Conservation (phyloP, 768 basidiomycete species). For the Trametes cingulata region DNA sequence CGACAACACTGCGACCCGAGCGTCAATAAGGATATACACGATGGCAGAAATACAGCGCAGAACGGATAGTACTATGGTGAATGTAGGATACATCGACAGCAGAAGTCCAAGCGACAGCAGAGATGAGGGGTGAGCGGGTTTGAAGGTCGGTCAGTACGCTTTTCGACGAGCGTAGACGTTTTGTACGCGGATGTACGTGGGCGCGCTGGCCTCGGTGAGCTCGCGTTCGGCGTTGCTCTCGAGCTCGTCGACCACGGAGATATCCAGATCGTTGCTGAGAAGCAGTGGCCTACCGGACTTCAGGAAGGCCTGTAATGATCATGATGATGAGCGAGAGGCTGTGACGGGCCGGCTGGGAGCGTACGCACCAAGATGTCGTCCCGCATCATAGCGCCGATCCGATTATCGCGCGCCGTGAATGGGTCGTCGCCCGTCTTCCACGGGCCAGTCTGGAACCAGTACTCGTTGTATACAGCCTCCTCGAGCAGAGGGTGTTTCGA, state of each 20-base stretch:
- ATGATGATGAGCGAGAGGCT: too few relatives aligned
- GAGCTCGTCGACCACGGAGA: constrained; percentile 53
- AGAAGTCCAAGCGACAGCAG: neutral
- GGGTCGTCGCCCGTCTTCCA: constrained; percentile 39
- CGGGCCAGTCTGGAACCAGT: constrained; percentile 64
- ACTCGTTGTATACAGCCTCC: constrained; percentile 55
- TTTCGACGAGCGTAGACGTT: constrained; percentile 62
- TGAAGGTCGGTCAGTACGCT: neutral
- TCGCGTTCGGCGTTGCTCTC: constrained; percentile 55
- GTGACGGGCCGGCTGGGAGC: neutral
- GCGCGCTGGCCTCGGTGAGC: constrained; percentile 45
- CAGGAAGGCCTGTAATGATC: constrained; percentile 54
- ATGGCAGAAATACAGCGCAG: neutral
- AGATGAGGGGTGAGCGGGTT: neutral
- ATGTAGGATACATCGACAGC: neutral
- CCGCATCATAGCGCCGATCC: constrained; percentile 47
- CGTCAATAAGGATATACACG: neutral
- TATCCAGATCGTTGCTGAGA: constrained; percentile 59
- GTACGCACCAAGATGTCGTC: constrained; percentile 57
- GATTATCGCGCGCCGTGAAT: constrained; percentile 39
- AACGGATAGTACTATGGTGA: neutral
- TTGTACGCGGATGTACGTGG: constrained; percentile 57
- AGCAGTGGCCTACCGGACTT: constrained; percentile 67
- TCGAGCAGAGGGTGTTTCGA: constrained; percentile 56
- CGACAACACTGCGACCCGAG: neutral